A percentile compares a stretch with the other conserved stretches of the same genome.
Evolutionary conservation across 345 rosid species (phyloP).

Genomic region (Pelargonium nanum): DNA sequence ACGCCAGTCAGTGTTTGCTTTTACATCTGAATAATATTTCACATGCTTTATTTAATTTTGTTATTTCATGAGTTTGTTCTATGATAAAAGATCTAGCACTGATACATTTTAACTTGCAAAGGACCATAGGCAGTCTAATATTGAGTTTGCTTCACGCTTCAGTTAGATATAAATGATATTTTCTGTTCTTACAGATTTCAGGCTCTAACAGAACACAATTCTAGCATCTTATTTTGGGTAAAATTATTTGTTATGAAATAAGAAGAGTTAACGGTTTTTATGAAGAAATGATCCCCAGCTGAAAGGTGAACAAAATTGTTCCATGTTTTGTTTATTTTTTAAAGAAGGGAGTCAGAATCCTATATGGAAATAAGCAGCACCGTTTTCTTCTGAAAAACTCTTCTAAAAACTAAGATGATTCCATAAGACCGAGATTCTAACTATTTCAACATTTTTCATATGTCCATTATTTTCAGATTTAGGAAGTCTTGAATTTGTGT

Average conservation of each 20-base stretch:
- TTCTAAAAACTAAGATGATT: not conserved
- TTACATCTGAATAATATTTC: slow-evolving; percentile 3
- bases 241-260: not conserved
- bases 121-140: not conserved
- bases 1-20: slow-evolving; percentile 10
- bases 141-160: not conserved
- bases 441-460: not conserved
- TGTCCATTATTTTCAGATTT: not conserved
- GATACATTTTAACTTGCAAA: not conserved
- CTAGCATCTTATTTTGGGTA: too few species aligned
- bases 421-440: too few species aligned
- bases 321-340: not conserved
- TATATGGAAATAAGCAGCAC: not conserved
- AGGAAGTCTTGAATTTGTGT: not conserved
- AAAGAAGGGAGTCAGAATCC: not conserved
- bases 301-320: not conserved
- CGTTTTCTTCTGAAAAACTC: not conserved
- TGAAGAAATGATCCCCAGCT: not conserved
- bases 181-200: too few species aligned
- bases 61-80: not conserved
- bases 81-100: not conserved
- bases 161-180: too few species aligned
- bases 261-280: too few species aligned
- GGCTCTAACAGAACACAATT: too few species aligned
- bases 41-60: not conserved